These are phyloP conservation scores for Ricinus communis DNA, from an alignment of 345 rosid genomes.

Conservation along the genomic window DNA sequence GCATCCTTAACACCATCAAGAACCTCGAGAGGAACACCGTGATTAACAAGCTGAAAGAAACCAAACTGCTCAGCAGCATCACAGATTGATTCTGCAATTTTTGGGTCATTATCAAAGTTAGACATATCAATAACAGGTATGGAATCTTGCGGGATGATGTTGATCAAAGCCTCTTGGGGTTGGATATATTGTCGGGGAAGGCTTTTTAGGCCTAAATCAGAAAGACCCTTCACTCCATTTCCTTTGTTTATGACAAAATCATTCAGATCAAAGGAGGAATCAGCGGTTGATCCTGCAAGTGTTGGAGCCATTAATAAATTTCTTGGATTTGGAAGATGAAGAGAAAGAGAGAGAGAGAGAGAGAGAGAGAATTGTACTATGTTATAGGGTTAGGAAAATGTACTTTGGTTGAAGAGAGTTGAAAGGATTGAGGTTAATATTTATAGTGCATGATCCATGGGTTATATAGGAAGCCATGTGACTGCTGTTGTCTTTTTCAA, in stretches of 20 bases:
- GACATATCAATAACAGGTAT: conserved; percentile 48
- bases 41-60: conserved; percentile 50
- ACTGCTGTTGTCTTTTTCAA: no score
- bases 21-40: conserved; percentile 43
- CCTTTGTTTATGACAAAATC: conserved; percentile 47
- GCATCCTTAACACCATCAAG: conserved; percentile 40
- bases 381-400: neutral
- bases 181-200: conserved; percentile 48
- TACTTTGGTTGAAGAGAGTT: neutral
- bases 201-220: conserved; percentile 41
- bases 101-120: conserved; percentile 27
- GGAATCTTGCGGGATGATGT: conserved; percentile 22
- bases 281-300: neutral
- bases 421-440: neutral
- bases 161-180: conserved; percentile 34
- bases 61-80: conserved; percentile 58
- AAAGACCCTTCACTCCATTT: conserved; percentile 50
- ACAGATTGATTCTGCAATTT: conserved; percentile 39
- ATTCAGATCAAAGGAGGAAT: conserved; percentile 14
- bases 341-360: neutral
- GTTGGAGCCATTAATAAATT: conserved; percentile 6
- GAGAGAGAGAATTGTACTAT: neutral
- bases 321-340: no score
- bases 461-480: no score
- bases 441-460: neutral